These are phyloP conservation scores for Cantharellus anzutake DNA, from an alignment of 768 basidiomycete genomes.

Conservation along the genomic window DNA sequence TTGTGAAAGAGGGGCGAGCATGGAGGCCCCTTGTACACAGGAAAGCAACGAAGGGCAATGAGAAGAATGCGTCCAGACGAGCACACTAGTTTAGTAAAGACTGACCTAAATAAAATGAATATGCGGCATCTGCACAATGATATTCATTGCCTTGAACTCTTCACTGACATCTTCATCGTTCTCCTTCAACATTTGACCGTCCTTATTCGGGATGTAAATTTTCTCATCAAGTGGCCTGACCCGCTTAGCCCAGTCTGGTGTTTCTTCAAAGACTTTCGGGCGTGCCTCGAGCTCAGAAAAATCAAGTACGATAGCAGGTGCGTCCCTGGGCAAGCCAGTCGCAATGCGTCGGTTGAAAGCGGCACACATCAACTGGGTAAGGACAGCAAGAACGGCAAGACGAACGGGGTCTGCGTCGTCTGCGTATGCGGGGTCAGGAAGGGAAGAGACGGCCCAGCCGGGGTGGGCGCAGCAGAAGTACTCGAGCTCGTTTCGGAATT, in stretches of 20 bases:
- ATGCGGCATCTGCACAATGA: neutral
- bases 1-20: no score
- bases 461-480: conserved; percentile 14
- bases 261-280: neutral
- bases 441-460: neutral
- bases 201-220: neutral
- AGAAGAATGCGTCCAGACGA: no score
- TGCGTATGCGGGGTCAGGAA: neutral
- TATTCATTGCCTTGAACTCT: neutral
- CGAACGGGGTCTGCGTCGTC: neutral
- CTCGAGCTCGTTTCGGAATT: conserved; percentile 19
- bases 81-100: no score
- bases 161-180: neutral
- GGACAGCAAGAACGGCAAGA: neutral
- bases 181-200: neutral
- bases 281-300: neutral
- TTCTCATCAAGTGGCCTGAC: neutral
- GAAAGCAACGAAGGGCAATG: no score
- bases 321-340: neutral
- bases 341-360: neutral
- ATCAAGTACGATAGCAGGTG: neutral
- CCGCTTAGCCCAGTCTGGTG: neutral
- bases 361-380: neutral
- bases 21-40: no score
- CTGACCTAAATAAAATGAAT: neutral